phyloP scores from a whole-genome alignment of 176 grass and related monocot genomes.

The Triticum turgidum region DNA sequence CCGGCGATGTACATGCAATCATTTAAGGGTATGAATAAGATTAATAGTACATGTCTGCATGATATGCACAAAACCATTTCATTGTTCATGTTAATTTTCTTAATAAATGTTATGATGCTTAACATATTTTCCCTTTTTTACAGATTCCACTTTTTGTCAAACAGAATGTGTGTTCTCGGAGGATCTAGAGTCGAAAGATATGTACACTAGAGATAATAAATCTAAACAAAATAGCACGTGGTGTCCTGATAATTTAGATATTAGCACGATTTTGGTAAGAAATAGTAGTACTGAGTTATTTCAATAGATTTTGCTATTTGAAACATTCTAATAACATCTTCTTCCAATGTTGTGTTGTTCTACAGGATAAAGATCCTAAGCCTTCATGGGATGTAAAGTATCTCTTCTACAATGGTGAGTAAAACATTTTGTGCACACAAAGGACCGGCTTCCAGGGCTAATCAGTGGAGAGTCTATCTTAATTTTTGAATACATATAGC shows the following conservation, averaged over 20 bases:
- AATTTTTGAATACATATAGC: background rate
- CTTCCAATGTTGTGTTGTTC: background rate
- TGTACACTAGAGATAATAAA: background rate
- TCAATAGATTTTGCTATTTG: background rate
- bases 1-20: background rate
- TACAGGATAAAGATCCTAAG: background rate
- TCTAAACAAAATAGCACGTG: no score
- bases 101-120: background rate
- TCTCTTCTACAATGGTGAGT: background rate
- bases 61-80: background rate
- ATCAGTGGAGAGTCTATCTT: background rate
- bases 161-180: background rate
- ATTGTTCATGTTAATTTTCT: background rate
- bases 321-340: background rate
- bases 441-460: background rate
- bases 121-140: background rate
- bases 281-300: background rate
- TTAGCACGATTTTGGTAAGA: conserved; percentile 1
- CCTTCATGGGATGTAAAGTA: background rate
- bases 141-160: background rate
- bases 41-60: background rate
- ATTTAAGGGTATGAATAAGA: background rate
- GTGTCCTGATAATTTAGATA: background rate
- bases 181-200: background rate
- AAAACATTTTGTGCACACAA: background rate